Conservation (phyloP, 1,139 yeast genomes). For the Yamadazyma spencermartinsiae region DNA sequence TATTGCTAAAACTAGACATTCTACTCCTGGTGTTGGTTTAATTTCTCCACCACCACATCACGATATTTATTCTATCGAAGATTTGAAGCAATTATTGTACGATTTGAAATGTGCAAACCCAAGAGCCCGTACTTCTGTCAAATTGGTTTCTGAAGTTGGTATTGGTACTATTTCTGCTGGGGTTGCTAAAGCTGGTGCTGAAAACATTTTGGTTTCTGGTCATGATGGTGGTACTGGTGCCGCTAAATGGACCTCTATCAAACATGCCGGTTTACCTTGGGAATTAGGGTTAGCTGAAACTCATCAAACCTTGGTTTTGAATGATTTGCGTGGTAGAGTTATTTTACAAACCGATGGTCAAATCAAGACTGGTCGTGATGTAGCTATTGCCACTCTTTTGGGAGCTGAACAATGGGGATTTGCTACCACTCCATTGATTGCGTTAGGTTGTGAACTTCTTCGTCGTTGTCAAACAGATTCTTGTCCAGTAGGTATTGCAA, state of each 20-base stretch:
- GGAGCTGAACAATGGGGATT: conserved; percentile 99
- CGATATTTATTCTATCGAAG: conserved; percentile 97
- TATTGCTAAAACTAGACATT: conserved; percentile 94
- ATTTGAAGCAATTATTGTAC: conserved; percentile 92
- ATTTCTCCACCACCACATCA: conserved; percentile 99
- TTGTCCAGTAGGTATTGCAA: conserved; percentile 98
- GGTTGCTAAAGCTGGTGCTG: conserved; percentile 98
- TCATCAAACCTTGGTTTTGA: conserved; percentile 93
- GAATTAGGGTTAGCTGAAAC: conserved; percentile 98
- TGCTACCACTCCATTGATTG: conserved; percentile 95
- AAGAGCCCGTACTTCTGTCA: conserved; percentile 93
- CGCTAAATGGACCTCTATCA: conserved; percentile 94
- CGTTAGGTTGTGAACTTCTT: conserved; percentile 97
- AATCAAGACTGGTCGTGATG: conserved; percentile 92
- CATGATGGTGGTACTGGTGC: conserved; percentile 99
- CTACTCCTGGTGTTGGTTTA: conserved; percentile 95
- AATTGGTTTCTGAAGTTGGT: conserved; percentile 96
- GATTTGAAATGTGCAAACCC: conserved; percentile 97
- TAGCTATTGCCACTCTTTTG: conserved; percentile 90
- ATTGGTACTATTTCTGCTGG: conserved; percentile 99
- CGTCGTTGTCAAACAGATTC: conserved; percentile 80
- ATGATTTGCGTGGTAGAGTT: conserved; percentile 94
- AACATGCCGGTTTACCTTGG: conserved; percentile 98
- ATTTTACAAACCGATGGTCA: conserved; percentile 97
- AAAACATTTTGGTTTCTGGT: conserved; percentile 91